Base-by-base conservation (phyloP, 352 stramenopile species). In the Blastocystis sp. region DNA sequence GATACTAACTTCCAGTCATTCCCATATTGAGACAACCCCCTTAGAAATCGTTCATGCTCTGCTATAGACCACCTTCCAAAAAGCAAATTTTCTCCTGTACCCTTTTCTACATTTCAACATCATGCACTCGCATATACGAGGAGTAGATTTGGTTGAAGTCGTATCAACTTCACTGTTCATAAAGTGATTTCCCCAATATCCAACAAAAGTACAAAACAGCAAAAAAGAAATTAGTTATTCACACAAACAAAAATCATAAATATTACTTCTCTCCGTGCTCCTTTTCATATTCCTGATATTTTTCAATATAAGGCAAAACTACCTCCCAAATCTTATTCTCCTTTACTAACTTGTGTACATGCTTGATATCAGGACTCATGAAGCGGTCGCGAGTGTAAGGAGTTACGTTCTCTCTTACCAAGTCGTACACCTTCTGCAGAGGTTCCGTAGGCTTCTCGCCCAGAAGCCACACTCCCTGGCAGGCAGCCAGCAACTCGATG, bases 291-390 rank as follows among this genome's bases (percentile, higher is more conserved):
- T 85, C 90, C 45, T 81, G 56, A 9, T 88, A 91, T 26, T 70
- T 78, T 39, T 62, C 68, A 55, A 92, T 63, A 56, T 90, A 91
- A 30, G 79, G 93, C 78, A 92, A 90, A 30, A 94, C 93, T 8
- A 90, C 91, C 1, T 93, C 91, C 82, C 92, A 93, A 82, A 96
- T 92, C 55, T 91, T 90, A 39, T 94, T 94, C 43, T 91, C 94
- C 82, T 92, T 92, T 64, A 96, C 92, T 66, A 96, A 92, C 39
- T 94, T 92, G 66, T 95, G 85, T 41, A 95, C 93, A 3, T 92
- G 92, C 63, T 96, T 93, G 54, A 96, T 96, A 82, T 96, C 94
- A n/a, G 93, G 93, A 90, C 93, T 92, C 93, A 96, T 95, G 91
- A 95, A 93, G 43, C 94, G 93, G 89, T 96, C 94, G 78, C 94